Conservation (phyloP, 345 rosid genomes). For the Bruguiera parviflora region DNA sequence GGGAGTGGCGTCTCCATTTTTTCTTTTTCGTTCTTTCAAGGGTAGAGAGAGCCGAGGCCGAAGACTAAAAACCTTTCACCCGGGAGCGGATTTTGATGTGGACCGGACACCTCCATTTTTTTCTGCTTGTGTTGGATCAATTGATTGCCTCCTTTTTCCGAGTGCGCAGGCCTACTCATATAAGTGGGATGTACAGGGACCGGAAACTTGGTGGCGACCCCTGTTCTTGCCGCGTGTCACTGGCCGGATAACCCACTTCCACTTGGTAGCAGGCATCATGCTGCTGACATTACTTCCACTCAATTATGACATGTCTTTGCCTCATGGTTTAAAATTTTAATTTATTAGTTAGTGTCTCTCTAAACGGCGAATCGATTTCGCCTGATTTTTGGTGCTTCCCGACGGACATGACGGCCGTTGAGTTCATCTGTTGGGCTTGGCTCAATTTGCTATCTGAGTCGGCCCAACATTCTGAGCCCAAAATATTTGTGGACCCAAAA, state of each 20-base stretch:
- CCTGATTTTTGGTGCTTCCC: too few species aligned
- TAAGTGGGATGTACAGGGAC: neutral
- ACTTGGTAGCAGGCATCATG: neutral
- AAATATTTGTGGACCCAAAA: too few species aligned
- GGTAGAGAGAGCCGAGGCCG: too few species aligned
- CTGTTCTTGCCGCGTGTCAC: conserved; percentile 17
- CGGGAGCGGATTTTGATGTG: neutral
- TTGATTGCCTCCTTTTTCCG: conserved; percentile 12
- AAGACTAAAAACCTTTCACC: neutral
- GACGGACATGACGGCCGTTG: too few species aligned
- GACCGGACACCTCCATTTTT: neutral
- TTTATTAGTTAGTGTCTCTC: too few species aligned
- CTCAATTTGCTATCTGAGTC: too few species aligned
- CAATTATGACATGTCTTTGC: conserved; percentile 18
- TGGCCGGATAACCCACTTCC: neutral
- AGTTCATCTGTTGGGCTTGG: too few species aligned
- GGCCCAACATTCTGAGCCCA: too few species aligned
- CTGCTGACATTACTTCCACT: conserved; percentile 29
- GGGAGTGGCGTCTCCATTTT: too few species aligned
- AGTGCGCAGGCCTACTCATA: conserved; percentile 17
- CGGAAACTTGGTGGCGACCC: neutral
- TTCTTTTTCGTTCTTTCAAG: too few species aligned
- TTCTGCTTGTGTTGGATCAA: conserved; percentile 5
- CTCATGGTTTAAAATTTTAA: too few species aligned
- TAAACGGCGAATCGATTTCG: too few species aligned